phyloP scores from a whole-genome alignment of 169 alveolate genomes.

The Eimeria sp. region DNA sequence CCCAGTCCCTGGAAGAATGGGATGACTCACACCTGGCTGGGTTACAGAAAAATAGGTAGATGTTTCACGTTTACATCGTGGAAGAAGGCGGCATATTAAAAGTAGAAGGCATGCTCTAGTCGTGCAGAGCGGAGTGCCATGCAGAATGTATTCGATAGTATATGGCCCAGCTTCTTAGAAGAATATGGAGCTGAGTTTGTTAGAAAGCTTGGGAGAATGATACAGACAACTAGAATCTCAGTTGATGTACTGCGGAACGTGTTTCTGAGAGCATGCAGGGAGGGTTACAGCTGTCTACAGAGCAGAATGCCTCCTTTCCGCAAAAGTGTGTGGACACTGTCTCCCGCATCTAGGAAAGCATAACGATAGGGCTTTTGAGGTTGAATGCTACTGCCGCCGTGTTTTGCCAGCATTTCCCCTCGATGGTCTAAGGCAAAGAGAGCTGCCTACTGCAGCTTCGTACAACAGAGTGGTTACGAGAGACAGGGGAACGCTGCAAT shows the following conservation, averaged over 20 bases:
- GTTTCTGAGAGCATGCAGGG: background rate
- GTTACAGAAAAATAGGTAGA: background rate
- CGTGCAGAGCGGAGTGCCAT: background rate
- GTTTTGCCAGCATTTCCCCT: too few relatives aligned
- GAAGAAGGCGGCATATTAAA: too few relatives aligned
- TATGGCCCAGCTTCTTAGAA: background rate
- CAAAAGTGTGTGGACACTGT: too few relatives aligned
- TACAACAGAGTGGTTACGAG: too few relatives aligned
- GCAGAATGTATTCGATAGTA: background rate
- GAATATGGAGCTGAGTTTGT: background rate
- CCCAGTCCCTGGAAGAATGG: slow-evolving; percentile 89
- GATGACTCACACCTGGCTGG: too few relatives aligned
- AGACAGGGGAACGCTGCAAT: too few relatives aligned
- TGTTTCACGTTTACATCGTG: background rate
- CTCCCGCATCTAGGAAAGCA: too few relatives aligned
- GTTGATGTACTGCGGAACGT: background rate
- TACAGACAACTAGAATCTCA: background rate
- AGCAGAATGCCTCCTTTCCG: too few relatives aligned
- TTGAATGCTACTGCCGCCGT: too few relatives aligned
- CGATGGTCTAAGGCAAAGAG: too few relatives aligned
- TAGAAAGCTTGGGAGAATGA: background rate
- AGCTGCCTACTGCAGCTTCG: too few relatives aligned
- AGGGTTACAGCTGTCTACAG: background rate
- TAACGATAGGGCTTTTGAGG: too few relatives aligned
- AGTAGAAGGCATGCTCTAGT: background rate